Evolutionary conservation across 108 stramenopile genomes (phyloP), one percentile per base, ranked within the genome.

Genomic region (Cyclotella choctawhatcheeana): DNA sequence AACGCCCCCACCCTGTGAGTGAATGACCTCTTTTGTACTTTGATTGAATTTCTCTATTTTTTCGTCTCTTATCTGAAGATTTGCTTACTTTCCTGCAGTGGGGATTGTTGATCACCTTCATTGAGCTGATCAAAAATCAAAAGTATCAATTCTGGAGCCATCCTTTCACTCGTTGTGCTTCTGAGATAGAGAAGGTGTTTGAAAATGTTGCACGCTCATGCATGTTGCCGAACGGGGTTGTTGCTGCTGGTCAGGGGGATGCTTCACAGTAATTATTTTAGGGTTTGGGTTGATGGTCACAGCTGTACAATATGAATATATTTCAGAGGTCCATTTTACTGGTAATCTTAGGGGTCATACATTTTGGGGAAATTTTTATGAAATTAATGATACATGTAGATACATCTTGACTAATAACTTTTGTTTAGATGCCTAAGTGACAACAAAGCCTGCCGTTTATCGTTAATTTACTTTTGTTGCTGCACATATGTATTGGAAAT

Each of bases 61-160:
- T 30, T 18, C 30, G 29, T 64, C 45, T 64, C 5, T 37, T 34
- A 22, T 25, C n/a, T 52, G 31, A 21, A 16, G 47, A 31, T 81
- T 88, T 18, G 85, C 88, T 32, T 83, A 83, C 0, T 87, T 85
- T 67, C 72, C 82, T 48, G 82, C 84, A 89, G 51, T 97, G 97
- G 95, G 96, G 97, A 26, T 73, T 97, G 68, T 74, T 97, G 14
- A 92, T 97, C 60, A 99, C 99, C 6, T 99, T 99, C 86, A 98
- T 99, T 50, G 99, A 99, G 85, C 92, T 99, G 67, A 99, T 99
- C 73, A 99, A 99, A 84, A 99, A 99, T 73, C 93, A 96, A n/a
- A 86, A 93, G 35, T 99, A 99, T 71, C 82, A 85, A 51, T 99
- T 99, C 72, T 99, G 99, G 99, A 87, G 80, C 65, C 95, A 99